These are phyloP conservation scores for Salvia miltiorrhiza DNA, from an alignment of 257 asterid genomes.

Conservation along the genomic window DNA sequence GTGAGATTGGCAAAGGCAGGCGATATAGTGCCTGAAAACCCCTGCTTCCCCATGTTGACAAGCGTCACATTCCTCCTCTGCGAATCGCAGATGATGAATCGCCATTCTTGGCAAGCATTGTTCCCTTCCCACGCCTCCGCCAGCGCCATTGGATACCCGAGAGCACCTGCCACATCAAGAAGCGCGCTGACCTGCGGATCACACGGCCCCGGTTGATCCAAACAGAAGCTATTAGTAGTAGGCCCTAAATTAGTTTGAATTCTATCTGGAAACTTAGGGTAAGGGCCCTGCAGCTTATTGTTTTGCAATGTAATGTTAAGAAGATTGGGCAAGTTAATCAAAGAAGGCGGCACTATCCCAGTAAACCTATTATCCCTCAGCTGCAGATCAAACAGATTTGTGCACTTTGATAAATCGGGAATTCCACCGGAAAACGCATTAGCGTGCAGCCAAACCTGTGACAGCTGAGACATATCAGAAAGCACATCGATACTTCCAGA, in stretches of 20 bases:
- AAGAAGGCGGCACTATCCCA: constrained; percentile 62
- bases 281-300: constrained; percentile 76
- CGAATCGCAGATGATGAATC: constrained; percentile 60
- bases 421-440: constrained; percentile 71
- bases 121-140: constrained; percentile 88
- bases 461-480: constrained; percentile 56
- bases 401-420: constrained; percentile 76
- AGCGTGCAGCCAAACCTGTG: constrained; percentile 79
- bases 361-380: constrained; percentile 77
- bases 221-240: constrained; percentile 64
- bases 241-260: constrained; percentile 28
- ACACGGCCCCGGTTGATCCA: constrained; percentile 60
- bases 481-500: constrained; percentile 65
- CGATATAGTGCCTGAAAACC: constrained; percentile 65
- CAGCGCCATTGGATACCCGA: constrained; percentile 63
- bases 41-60: constrained; percentile 52
- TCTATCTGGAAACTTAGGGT: constrained; percentile 38
- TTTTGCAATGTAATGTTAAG: constrained; percentile 58
- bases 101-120: constrained; percentile 65
- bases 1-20: constrained; percentile 71
- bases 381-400: constrained; percentile 64
- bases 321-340: constrained; percentile 48
- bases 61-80: constrained; percentile 49
- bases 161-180: constrained; percentile 68
- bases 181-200: constrained; percentile 79